Percentiles rank a stretch among this genome's conserved stretches.
Evolutionary conservation across 2,329 filamentous ascomycete species (phyloP).

Genomic region (Stemphylium beticola): DNA sequence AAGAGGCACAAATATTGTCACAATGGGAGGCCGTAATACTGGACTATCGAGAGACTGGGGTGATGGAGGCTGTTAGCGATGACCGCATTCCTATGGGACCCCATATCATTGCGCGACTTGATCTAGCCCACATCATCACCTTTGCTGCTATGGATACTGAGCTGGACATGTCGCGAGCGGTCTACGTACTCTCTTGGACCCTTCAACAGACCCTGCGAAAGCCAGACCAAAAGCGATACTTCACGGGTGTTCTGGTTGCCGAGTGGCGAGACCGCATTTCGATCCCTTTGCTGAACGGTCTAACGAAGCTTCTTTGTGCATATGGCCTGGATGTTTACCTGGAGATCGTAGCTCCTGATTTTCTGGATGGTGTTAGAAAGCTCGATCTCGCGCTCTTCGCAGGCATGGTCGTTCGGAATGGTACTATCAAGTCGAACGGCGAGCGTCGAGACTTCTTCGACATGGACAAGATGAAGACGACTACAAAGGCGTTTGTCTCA

Average conservation of each 20-base stretch:
- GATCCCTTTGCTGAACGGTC: conserved; percentile 36
- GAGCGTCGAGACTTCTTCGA: conserved; percentile 47
- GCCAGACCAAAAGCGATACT: conserved; percentile 34
- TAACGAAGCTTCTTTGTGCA: conserved; percentile 37
- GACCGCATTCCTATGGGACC: conserved; percentile 32
- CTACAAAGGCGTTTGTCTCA: conserved; percentile 46
- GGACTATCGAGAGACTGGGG: conserved; percentile 37
- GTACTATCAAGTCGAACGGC: conserved; percentile 43
- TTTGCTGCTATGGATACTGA: conserved; percentile 29
- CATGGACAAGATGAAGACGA: conserved; percentile 50
- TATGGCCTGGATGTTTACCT: conserved; percentile 45
- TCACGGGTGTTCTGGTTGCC: conserved; percentile 43
- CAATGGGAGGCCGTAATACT: conserved; percentile 45
- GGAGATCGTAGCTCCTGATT: conserved; percentile 44
- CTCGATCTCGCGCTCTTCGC: conserved; percentile 37
- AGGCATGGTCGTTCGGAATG: conserved; percentile 44
- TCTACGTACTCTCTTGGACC: conserved; percentile 34
- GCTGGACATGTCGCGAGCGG: conserved; percentile 32
- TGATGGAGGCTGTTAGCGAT: conserved; percentile 40
- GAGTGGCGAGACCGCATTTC: conserved; percentile 42
- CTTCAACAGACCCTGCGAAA: conserved; percentile 33
- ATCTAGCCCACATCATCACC: conserved; percentile 35
- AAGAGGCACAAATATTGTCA: conserved; percentile 34
- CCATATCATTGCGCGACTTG: conserved; percentile 42
- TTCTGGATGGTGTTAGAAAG: conserved; percentile 34